Evolutionary conservation across 208 protist species (phyloP), one percentile per base, ranked within the genome.

Genomic region (Crithidia bombi): DNA sequence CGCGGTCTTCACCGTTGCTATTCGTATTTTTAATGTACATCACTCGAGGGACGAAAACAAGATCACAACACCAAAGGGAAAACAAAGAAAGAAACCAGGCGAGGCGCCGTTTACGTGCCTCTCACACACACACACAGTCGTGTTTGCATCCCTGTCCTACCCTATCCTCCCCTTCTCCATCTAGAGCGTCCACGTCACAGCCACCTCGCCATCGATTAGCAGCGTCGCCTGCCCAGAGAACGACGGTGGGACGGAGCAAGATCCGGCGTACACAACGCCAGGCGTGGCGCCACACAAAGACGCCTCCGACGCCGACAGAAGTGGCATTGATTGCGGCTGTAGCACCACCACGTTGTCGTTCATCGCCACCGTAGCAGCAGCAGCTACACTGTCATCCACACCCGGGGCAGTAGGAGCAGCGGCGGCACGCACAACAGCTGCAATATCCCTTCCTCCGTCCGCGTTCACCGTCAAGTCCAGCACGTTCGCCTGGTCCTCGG

Each of bases 161-260:
- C n/a, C n/a, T n/a, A n/a, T n/a, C n/a, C n/a, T n/a, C n/a, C n/a
- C n/a, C n/a, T n/a, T n/a, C n/a, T n/a, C n/a, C n/a, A n/a, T 33
- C 33, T 44, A 69, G 26, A 76, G 33, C 0, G 50, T 26, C 69
- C 65, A 81, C 25, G 73, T 73, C 64, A 69, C 73, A 15, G 64
- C 73, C 5, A 73, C 54, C 51, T 68, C 66, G 25, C 50, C 73
- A 28, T 79, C 66, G 25, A 79, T 73, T 25, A 67, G 57, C 44
- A 79, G 66, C 35, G 66, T 50, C 2, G 73, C 73, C 33, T 55
- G 46, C 6, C 73, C 73, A 35, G 52, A 23, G 25, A 73, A 73
- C 7, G 30, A 52, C 25, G 41, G 36, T 25, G 73, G 73, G n/a
- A 73, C 59, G 19, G 50, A 32, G 59, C 56, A 79, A 10, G 50